A percentile compares a stretch with the other conserved stretches of the same genome.
These are phyloP conservation scores for Aspergillus sclerotialis DNA, from an alignment of 2,329 filamentous ascomycete genomes.

Conservation along the genomic window DNA sequence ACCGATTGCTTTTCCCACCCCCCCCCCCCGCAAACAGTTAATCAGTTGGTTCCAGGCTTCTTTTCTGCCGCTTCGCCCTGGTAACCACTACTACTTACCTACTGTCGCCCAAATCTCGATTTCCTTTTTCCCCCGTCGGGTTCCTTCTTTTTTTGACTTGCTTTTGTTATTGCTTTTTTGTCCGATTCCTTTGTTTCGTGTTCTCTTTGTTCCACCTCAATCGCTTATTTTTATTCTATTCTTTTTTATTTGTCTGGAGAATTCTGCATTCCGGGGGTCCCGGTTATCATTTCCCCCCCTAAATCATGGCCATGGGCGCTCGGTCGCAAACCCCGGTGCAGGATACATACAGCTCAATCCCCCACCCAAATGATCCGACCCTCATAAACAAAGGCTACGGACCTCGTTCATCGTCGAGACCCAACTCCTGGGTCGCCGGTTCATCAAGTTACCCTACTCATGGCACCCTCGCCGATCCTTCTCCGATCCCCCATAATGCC, in stretches of 20 bases:
- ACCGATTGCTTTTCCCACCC: slow-evolving; percentile 3
- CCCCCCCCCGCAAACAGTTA: slow-evolving; percentile 22
- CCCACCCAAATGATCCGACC: slow-evolving; percentile 22
- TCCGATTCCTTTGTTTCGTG: neutral
- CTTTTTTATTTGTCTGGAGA: neutral
- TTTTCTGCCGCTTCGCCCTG: slow-evolving; percentile 10
- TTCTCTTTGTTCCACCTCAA: slow-evolving; percentile 1
- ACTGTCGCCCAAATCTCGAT: no score
- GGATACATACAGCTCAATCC: slow-evolving; percentile 27
- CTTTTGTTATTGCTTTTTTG: slow-evolving; percentile 2
- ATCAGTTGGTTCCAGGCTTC: slow-evolving; percentile 17
- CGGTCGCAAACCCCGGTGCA: slow-evolving; percentile 34
- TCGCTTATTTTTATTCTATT: neutral
- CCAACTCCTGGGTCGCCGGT: slow-evolving; percentile 33
- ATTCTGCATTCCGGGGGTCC: slow-evolving; percentile 9
- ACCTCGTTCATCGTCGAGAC: slow-evolving; percentile 28
- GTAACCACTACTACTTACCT: slow-evolving; percentile 24
- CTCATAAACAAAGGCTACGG: slow-evolving; percentile 27
- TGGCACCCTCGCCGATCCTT: slow-evolving; percentile 23
- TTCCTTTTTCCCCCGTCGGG: neutral
- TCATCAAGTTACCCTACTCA: slow-evolving; percentile 28
- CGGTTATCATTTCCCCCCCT: slow-evolving; percentile 9
- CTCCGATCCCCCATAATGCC: slow-evolving; percentile 26
- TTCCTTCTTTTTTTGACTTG: slow-evolving; percentile 4
- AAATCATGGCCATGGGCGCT: slow-evolving; percentile 30